These are phyloP conservation scores for Ganoderma leucocontextum DNA, from an alignment of 1,284 basidiomycete genomes.

Conservation along the genomic window DNA sequence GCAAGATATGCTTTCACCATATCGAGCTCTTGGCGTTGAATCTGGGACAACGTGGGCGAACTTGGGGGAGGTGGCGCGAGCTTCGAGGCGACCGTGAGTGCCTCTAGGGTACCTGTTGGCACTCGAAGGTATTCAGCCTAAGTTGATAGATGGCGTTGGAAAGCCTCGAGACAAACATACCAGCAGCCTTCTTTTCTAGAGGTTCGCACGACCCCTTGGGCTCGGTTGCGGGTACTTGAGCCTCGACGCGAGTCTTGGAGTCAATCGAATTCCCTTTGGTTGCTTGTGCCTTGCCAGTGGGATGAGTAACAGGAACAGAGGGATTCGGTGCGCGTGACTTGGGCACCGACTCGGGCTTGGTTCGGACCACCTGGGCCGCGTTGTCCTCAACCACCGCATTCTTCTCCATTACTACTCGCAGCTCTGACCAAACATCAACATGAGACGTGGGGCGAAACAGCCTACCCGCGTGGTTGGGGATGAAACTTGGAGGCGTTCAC, in stretches of 20 bases:
- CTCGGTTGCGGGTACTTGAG: background rate
- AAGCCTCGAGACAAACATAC: background rate
- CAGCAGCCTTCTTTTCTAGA: background rate
- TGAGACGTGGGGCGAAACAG: background rate
- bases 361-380: background rate
- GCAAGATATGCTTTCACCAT: slow-evolving; percentile 3
- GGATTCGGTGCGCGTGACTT: background rate
- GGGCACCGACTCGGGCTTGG: background rate
- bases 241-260: background rate
- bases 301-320: background rate
- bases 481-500: background rate
- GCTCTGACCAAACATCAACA: background rate
- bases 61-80: background rate
- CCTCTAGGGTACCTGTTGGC: background rate
- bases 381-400: background rate
- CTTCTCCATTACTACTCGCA: background rate
- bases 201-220: background rate
- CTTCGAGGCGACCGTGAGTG: background rate
- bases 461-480: background rate
- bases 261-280: background rate
- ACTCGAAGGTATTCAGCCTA: too few relatives aligned
- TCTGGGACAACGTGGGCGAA: background rate
- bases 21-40: background rate
- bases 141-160: background rate
- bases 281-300: background rate